Percentiles rank a stretch among this genome's conserved stretches.
Evolutionary conservation across 768 basidiomycete genomes (phyloP).

Genomic region (Hericium alpestre): DNA sequence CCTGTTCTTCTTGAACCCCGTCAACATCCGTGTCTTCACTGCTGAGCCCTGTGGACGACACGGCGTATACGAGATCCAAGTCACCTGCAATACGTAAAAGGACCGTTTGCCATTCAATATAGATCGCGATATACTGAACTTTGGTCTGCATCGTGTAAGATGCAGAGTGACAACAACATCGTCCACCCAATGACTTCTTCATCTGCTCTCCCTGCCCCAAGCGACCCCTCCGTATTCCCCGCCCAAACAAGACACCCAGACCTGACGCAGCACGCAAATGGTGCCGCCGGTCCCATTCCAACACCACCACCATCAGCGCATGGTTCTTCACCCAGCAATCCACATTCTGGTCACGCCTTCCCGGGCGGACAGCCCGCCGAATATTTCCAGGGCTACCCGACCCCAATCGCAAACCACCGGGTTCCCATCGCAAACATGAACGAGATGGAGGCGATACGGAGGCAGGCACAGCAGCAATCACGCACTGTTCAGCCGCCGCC

Average conservation of each 20-base stretch:
- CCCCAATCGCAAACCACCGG: too few relatives aligned
- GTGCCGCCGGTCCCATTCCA: neutral
- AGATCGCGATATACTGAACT: neutral
- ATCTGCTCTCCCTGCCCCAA: neutral
- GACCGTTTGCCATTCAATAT: neutral
- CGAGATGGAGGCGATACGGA: too few relatives aligned
- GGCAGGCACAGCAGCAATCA: too few relatives aligned
- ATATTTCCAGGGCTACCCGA: too few relatives aligned
- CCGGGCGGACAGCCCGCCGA: neutral
- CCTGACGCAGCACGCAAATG: neutral
- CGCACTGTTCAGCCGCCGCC: too few relatives aligned
- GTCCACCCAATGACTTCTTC: neutral
- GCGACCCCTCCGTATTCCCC: neutral
- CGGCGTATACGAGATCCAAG: too few relatives aligned
- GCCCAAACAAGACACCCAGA: neutral
- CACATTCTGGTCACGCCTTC: neutral
- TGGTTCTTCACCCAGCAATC: neutral
- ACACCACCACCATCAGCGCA: constrained; percentile 1
- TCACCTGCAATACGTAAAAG: too few relatives aligned
- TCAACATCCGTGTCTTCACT: too few relatives aligned
- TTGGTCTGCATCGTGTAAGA: neutral
- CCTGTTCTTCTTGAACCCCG: too few relatives aligned
- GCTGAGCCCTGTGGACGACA: too few relatives aligned
- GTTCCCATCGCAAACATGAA: too few relatives aligned
- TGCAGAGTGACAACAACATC: neutral